These are phyloP conservation scores for Loxodes magnus DNA, from an alignment of 73 alveolate genomes.

Conservation along the genomic window DNA sequence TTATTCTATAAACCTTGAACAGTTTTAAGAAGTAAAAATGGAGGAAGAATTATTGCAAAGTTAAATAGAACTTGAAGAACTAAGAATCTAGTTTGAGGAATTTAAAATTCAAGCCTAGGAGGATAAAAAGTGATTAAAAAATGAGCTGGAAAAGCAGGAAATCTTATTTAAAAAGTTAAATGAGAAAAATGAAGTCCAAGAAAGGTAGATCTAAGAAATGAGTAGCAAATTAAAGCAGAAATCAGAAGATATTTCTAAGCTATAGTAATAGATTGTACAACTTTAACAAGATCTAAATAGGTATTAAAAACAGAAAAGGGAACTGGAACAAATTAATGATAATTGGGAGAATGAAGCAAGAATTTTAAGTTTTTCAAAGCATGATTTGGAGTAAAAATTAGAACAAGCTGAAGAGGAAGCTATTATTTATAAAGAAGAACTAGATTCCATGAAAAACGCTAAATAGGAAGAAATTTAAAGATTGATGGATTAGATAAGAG, in stretches of 20 bases:
- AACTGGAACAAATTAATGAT: constrained; percentile 7
- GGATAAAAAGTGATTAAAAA: background rate
- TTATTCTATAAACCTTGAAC: no score
- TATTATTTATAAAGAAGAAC: constrained; percentile 2
- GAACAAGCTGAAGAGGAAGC: constrained; percentile 15
- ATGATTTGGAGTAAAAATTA: constrained; percentile 7
- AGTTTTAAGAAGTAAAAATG: no score
- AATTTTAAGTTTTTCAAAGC: constrained; percentile 1
- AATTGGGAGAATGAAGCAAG: constrained; percentile 13
- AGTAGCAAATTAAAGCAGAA: constrained; percentile 11
- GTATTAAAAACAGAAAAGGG: constrained; percentile 8
- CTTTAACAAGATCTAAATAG: background rate
- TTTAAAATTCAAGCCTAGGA: background rate
- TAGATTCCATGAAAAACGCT: background rate
- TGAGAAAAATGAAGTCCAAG: background rate
- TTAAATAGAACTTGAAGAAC: no score
- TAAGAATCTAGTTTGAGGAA: background rate
- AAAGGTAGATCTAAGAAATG: background rate
- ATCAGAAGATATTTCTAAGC: background rate
- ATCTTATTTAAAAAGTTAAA: background rate
- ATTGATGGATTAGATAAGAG: constrained; percentile 8
- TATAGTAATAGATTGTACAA: background rate
- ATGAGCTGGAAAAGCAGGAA: constrained; percentile 4
- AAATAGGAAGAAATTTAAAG: constrained; percentile 6
- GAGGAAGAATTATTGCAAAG: no score